Base-by-base conservation (phyloP, 78 protist genomes). In the Dictyostelium brefeldianum region DNA sequence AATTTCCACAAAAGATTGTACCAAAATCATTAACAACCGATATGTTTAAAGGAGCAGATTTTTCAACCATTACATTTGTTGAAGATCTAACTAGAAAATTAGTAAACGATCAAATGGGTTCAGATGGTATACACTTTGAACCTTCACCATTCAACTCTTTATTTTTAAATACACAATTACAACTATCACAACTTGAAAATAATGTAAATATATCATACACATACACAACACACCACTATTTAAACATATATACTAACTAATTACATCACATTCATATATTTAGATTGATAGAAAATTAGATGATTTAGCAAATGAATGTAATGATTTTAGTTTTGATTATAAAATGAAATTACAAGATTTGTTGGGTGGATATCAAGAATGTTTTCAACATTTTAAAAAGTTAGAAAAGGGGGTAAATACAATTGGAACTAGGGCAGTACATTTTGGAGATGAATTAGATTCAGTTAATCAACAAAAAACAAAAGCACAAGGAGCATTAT, bases 381-480 rank as follows among this genome's bases (percentile, higher is more conserved):
- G 83, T 46, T 87, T 87, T n/a, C 93, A 87, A 36, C 83, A 87
- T 51, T 87, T 87, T 77, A 57, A 71, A 36, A 43, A 70, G 31
- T 25, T 87, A 31, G 93, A 87, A 65, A 74, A 56, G 14, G 93
- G 93, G 7, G 93, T 87, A 5, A 87, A 77, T 65, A 87, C 93
- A 5, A 87, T 87, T 54, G 93, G 93, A 29, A 80, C 93, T 2
- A 69, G 65, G 65, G 93, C 93, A 11, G 84, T 87, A 25, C 93
- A 87, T 65, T 87, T 87, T 77, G 93, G 93, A 29, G 93, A 87
- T 50, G 93, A 87, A 20, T 65, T 87, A 25, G 93, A 87, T 36
- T 71, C 81, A 25, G 93, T 87, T 0, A 74, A 64, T n/a, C 93
- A 87, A 36, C 93, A 87, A 50, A 87, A 77, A 31, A 43, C 18